Conservation (phyloP, 2,329 filamentous ascomycete genomes). For the Fusarium sp. region DNA sequence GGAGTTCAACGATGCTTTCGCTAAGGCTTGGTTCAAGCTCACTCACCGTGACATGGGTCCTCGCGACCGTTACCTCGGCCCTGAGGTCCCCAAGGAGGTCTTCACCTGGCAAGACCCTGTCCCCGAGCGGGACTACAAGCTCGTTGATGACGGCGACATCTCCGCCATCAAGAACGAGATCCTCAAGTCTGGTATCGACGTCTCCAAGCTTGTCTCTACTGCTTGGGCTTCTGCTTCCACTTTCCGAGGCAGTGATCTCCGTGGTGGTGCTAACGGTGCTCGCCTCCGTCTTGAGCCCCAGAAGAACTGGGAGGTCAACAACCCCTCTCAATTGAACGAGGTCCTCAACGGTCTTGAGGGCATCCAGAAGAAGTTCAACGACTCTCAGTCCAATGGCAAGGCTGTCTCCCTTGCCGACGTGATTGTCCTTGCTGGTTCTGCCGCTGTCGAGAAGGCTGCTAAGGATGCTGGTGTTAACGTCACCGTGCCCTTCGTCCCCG, state of each 20-base stretch:
- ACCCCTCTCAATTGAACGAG: slow-evolving; percentile 71
- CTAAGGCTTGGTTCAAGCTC: slow-evolving; percentile 85
- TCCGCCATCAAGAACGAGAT: slow-evolving; percentile 75
- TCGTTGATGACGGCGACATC: slow-evolving; percentile 72
- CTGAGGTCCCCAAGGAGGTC: slow-evolving; percentile 77
- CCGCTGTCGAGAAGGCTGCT: slow-evolving; percentile 81
- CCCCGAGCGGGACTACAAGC: slow-evolving; percentile 66
- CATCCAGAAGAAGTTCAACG: slow-evolving; percentile 75
- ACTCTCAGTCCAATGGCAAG: slow-evolving; percentile 63
- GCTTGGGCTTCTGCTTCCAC: slow-evolving; percentile 78
- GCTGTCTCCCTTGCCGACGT: slow-evolving; percentile 80
- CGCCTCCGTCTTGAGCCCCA: slow-evolving; percentile 80
- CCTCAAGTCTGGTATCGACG: slow-evolving; percentile 68
- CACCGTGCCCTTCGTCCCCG: slow-evolving; percentile 76
- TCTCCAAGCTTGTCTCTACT: slow-evolving; percentile 70
- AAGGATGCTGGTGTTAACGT: slow-evolving; percentile 58
- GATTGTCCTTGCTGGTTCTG: slow-evolving; percentile 78
- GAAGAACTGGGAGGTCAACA: slow-evolving; percentile 80
- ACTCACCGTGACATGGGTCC: slow-evolving; percentile 84
- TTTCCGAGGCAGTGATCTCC: slow-evolving; percentile 82
- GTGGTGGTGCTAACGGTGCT: slow-evolving; percentile 82
- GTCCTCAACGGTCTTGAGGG: slow-evolving; percentile 71
- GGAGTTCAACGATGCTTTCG: slow-evolving; percentile 76
- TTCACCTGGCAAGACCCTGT: slow-evolving; percentile 80
- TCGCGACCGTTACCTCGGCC: slow-evolving; percentile 75